Evolutionary conservation across 345 rosid genomes (phyloP).

Genomic region (Pugionium cornutum): DNA sequence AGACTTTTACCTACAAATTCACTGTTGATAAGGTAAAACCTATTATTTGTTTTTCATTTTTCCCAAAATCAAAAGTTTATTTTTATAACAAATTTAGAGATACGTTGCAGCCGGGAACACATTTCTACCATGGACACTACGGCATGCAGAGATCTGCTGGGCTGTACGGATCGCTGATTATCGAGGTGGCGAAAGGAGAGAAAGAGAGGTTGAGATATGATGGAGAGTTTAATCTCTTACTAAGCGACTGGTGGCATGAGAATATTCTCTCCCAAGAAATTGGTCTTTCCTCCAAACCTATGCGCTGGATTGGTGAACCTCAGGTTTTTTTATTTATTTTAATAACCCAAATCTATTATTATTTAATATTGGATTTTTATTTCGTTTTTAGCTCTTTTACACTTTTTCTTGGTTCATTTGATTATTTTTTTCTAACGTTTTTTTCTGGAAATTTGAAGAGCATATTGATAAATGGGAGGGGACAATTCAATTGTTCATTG

Average conservation of each 20-base stretch:
- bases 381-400: too few species aligned
- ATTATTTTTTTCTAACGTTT: neutral
- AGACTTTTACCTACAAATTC: constrained; percentile 68
- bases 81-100: neutral
- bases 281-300: constrained; percentile 67
- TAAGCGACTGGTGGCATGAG: constrained; percentile 90
- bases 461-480: constrained; percentile 78
- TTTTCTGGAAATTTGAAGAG: constrained; percentile 24
- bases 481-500: constrained; percentile 73
- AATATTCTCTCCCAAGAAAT: constrained; percentile 61
- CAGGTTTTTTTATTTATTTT: constrained; percentile 46
- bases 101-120: constrained; percentile 67
- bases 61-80: too few species aligned
- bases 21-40: constrained; percentile 60
- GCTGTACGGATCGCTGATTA: constrained; percentile 64
- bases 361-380: neutral
- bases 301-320: constrained; percentile 84
- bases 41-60: too few species aligned
- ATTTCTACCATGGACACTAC: constrained; percentile 81
- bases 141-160: constrained; percentile 95
- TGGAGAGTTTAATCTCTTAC: constrained; percentile 55
- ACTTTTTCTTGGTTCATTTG: neutral
- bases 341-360: too few species aligned
- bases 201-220: constrained; percentile 70
- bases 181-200: constrained; percentile 53